These are phyloP conservation scores for Trypanosoma caninum DNA, from an alignment of 208 protist species.

Conservation along the genomic window DNA sequence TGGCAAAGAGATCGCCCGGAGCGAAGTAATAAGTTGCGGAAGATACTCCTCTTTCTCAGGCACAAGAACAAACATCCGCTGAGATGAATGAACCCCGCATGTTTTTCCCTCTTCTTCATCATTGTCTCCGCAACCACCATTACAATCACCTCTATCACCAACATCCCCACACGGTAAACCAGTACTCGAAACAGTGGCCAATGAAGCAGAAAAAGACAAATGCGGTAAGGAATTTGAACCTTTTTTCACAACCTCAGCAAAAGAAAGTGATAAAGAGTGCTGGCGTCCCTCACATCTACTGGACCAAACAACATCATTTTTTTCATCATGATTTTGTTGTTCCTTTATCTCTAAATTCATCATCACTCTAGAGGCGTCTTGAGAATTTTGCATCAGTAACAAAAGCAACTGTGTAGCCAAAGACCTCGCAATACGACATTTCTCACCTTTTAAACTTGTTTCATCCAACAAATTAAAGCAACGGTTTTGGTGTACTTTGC, in stretches of 20 bases:
- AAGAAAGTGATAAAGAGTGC: too few relatives aligned
- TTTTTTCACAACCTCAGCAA: constrained; percentile 21
- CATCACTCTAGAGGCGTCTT: constrained; percentile 22
- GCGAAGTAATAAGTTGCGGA: constrained; percentile 31
- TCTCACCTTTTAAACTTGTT: constrained; percentile 7
- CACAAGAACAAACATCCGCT: constrained; percentile 35
- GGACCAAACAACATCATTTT: not conserved
- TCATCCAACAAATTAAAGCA: not conserved
- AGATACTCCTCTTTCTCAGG: constrained; percentile 30
- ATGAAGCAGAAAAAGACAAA: not conserved
- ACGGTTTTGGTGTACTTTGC: not conserved
- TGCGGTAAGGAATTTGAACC: not conserved
- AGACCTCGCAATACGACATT: constrained; percentile 31
- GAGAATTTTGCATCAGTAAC: constrained; percentile 37
- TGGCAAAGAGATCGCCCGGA: constrained; percentile 51
- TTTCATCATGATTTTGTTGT: constrained; percentile 2
- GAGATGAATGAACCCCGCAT: not conserved
- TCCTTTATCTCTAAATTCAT: constrained; percentile 16
- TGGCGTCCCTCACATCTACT: not conserved
- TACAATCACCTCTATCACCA: not conserved
- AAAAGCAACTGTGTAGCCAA: constrained; percentile 59
- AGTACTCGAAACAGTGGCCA: not conserved
- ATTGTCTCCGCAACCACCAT: not conserved
- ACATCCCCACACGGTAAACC: not conserved
- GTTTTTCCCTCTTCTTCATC: not conserved